Evolutionary conservation across 2,329 filamentous ascomycete species (phyloP).

Genomic region (Aspergillus sp.): DNA sequence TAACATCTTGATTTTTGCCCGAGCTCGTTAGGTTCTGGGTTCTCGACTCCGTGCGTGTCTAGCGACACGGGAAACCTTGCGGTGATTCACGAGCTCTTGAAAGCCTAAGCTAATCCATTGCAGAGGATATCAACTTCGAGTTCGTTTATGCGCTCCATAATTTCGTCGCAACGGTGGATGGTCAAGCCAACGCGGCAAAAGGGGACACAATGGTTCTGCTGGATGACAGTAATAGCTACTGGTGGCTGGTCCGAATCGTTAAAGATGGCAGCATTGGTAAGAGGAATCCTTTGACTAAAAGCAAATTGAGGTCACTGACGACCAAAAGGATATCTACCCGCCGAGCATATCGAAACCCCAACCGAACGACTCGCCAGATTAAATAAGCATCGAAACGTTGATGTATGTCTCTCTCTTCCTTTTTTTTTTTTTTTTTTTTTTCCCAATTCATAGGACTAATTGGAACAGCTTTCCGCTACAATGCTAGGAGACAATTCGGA

Average conservation of each 20-base stretch:
- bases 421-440: slow-evolving; percentile 5
- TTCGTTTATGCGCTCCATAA: slow-evolving; percentile 98
- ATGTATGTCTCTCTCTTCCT: slow-evolving; percentile 60
- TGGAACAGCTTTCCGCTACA: slow-evolving; percentile 61
- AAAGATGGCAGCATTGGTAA: slow-evolving; percentile 93
- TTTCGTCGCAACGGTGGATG: slow-evolving; percentile 96
- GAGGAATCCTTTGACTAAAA: slow-evolving; percentile 32
- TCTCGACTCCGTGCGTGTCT: not conserved
- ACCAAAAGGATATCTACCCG: slow-evolving; percentile 79
- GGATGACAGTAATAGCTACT: slow-evolving; percentile 99
- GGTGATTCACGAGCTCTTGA: not conserved
- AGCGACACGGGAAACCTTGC: not conserved
- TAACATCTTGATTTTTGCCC: not conserved
- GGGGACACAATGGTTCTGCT: slow-evolving; percentile 98
- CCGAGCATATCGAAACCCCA: slow-evolving; percentile 97
- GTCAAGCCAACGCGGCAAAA: slow-evolving; percentile 96
- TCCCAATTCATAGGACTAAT: slow-evolving; percentile 16
- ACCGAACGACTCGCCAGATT: slow-evolving; percentile 89
- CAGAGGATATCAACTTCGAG: slow-evolving; percentile 99
- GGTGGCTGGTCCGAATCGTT: slow-evolving; percentile 96
- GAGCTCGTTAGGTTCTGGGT: not conserved
- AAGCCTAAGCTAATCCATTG: slow-evolving; percentile 68
- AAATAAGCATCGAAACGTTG: slow-evolving; percentile 97
- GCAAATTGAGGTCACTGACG: slow-evolving; percentile 39
- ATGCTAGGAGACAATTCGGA: slow-evolving; percentile 73